Evolutionary conservation across 371 early-diverging fungal species (phyloP), one percentile per base, ranked within the genome.

Genomic region (Apophysomyces variabilis): DNA sequence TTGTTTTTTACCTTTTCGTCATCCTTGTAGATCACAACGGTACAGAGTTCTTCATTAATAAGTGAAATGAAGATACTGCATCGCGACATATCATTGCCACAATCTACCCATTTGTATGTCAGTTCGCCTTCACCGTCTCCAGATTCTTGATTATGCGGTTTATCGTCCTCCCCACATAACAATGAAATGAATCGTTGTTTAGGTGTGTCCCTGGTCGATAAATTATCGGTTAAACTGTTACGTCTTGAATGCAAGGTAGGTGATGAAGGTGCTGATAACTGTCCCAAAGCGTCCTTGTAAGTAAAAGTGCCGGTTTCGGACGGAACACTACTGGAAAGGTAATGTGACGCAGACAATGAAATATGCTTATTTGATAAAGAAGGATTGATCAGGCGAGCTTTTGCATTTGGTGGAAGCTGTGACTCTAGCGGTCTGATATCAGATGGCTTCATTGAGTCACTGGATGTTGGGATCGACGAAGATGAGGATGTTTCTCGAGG

Each of bases 311-410:
- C 70, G 6, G 70, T 46, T 18, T 77, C 72, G 7, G 76, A 65
- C 11, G 79, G 79, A 2, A 76, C 66, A 39, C 79, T 79, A 16
- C 76, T 76, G 0, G 79, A 76, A 21, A 76, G 60, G 18, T 65
- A 61, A 18, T 58, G 45, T 16, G 45, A 32, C 38, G 35, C 54
- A 41, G 46, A 16, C 5, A 46, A 8, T 5, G 61, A 41, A 43
- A 45, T 21, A 12, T n/a, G 44, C 13, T 8, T 8, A 41, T 41
- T 41, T 41, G 41, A 41, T 41, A 13, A 8, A 26, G 45, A 41
- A 26, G 43, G 61, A 12, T 32, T 61, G 37, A 45, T 44, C 35
- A 58, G 44, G 8, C 62, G 70, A 26, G 54, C 50, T 12, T 36
- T 57, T 4, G 43, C 62, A 21, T 47, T 62, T 18, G 45, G 16